A percentile compares a stretch with the other conserved stretches of the same genome.
Conservation (phyloP, 768 basidiomycete species). For the Solioccasus polychromus region DNA sequence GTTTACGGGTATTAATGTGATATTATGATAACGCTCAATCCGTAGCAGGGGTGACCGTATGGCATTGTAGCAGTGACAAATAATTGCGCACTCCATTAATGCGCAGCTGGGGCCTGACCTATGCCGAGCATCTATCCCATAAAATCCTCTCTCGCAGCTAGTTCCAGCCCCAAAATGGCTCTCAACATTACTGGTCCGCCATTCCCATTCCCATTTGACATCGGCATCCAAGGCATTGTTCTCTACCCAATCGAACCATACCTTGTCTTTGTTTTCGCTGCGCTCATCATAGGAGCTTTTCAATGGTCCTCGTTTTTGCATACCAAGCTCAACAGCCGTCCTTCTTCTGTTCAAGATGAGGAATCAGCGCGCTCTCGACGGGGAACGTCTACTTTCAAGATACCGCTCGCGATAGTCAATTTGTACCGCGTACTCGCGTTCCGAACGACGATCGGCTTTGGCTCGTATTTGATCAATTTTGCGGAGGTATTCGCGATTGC, state of each 20-base stretch:
- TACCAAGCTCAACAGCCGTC: slow-evolving; percentile 14
- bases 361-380: background rate
- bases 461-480: slow-evolving; percentile 38
- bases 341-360: slow-evolving; percentile 3
- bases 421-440: slow-evolving; percentile 36
- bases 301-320: slow-evolving; percentile 14
- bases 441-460: slow-evolving; percentile 34
- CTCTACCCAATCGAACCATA: slow-evolving; percentile 18
- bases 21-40: no score
- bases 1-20: no score
- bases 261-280: slow-evolving; percentile 6
- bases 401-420: slow-evolving; percentile 34
- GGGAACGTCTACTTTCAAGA: slow-evolving; percentile 11
- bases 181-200: background rate
- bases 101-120: no score
- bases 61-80: no score
- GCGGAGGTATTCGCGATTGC: slow-evolving; percentile 39
- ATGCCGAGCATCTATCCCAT: no score
- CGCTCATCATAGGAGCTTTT: slow-evolving; percentile 19
- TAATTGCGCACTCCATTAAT: no score
- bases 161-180: slow-evolving; percentile 3
- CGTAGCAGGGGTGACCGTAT: no score
- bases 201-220: background rate
- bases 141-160: no score
- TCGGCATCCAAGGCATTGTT: slow-evolving; percentile 10